These are phyloP conservation scores for Dendryphion nanum DNA, from an alignment of 2,329 filamentous ascomycete genomes.

Conservation along the genomic window DNA sequence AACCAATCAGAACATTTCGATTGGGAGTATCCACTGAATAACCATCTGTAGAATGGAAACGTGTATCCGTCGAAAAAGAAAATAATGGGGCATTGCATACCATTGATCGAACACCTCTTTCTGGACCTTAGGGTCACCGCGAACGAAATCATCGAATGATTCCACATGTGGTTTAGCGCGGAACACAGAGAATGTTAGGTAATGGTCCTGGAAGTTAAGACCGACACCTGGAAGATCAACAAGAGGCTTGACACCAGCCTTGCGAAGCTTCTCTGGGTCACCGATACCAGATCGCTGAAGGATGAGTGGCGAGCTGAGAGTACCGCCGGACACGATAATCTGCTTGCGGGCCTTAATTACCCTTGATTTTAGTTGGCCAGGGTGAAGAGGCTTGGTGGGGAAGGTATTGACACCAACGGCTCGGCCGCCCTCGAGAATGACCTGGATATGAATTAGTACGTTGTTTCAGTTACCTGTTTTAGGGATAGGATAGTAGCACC, in stretches of 20 bases:
- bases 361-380: constrained; percentile 51
- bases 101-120: constrained; percentile 74
- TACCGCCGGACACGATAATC: constrained; percentile 71
- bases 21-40: too few species aligned
- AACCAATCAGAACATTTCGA: too few species aligned
- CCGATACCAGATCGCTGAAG: constrained; percentile 74
- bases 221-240: constrained; percentile 72
- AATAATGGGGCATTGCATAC: too few species aligned
- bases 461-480: background rate
- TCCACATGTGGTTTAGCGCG: constrained; percentile 73
- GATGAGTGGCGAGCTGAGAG: constrained; percentile 70
- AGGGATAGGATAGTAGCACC: too few species aligned
- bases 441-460: constrained; percentile 15
- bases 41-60: too few species aligned
- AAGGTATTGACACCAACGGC: constrained; percentile 72
- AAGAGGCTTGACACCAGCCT: constrained; percentile 65
- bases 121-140: constrained; percentile 70
- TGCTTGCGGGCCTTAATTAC: constrained; percentile 70
- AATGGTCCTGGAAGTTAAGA: constrained; percentile 75
- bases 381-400: constrained; percentile 66
- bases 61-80: too few species aligned
- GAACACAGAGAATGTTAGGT: constrained; percentile 68
- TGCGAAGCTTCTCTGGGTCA: constrained; percentile 68
- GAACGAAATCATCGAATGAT: constrained; percentile 76
- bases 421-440: constrained; percentile 69